A percentile compares a stretch with the other conserved stretches of the same genome.
These are phyloP conservation scores for Naumovozyma castellii DNA, from an alignment of 805 yeast species.

Conservation along the genomic window DNA sequence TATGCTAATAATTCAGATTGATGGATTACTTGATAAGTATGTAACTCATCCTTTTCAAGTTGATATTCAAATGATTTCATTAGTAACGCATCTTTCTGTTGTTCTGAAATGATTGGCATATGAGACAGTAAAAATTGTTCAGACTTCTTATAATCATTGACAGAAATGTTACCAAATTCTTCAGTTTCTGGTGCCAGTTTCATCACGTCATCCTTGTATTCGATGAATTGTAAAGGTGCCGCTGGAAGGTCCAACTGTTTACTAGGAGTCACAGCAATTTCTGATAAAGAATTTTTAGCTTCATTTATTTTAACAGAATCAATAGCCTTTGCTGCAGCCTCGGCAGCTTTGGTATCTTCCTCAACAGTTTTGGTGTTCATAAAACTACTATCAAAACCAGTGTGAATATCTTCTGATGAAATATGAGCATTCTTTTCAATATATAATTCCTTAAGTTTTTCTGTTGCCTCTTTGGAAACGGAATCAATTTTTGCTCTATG, in stretches of 20 bases:
- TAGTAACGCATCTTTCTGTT: slow-evolving; percentile 83
- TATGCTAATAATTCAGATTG: slow-evolving; percentile 77
- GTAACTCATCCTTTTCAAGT: slow-evolving; percentile 39
- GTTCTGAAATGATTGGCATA: slow-evolving; percentile 62
- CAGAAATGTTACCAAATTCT: slow-evolving; percentile 50
- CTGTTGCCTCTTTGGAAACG: slow-evolving; percentile 52
- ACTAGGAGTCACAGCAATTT: neutral
- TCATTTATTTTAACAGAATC: slow-evolving; percentile 4
- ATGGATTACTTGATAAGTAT: slow-evolving; percentile 60
- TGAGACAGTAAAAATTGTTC: slow-evolving; percentile 45
- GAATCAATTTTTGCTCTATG: slow-evolving; percentile 66
- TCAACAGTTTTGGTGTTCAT: slow-evolving; percentile 46
- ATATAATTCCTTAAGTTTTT: slow-evolving; percentile 56
- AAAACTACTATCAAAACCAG: slow-evolving; percentile 83
- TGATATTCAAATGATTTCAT: slow-evolving; percentile 88
- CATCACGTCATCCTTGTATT: slow-evolving; percentile 38
- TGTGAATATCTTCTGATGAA: slow-evolving; percentile 82
- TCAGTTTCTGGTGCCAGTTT: slow-evolving; percentile 54
- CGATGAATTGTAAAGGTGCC: slow-evolving; percentile 18
- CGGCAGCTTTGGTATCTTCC: slow-evolving; percentile 7
- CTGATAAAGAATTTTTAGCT: neutral
- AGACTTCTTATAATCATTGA: slow-evolving; percentile 40
- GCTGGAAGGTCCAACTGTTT: neutral
- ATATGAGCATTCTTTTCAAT: slow-evolving; percentile 68
- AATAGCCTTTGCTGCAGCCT: slow-evolving; percentile 4